Conservation (phyloP, 1,139 yeast genomes). For the Candida neerlandica region DNA sequence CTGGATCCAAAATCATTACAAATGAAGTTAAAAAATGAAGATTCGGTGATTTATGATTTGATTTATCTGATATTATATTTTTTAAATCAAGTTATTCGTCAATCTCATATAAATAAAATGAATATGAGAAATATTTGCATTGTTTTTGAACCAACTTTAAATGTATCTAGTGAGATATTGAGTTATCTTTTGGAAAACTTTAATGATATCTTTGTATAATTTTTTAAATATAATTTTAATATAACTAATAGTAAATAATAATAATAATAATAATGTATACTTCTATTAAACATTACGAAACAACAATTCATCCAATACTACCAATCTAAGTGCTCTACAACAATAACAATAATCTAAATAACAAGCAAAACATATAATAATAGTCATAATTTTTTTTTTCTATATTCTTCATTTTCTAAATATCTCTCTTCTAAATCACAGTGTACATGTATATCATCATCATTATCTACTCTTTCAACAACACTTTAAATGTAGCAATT, state of each 20-base stretch:
- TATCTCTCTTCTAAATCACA: neutral
- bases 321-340: too few relatives aligned
- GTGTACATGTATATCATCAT: neutral
- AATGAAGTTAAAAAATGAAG: constrained; percentile 22
- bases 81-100: constrained; percentile 63
- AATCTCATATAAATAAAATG: constrained; percentile 78
- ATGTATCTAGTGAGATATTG: constrained; percentile 67
- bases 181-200: constrained; percentile 66
- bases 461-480: constrained; percentile 27
- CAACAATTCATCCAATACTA: too few relatives aligned
- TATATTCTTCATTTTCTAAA: too few relatives aligned
- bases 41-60: constrained; percentile 56
- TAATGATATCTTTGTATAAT: constrained; percentile 56
- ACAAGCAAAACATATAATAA: too few relatives aligned
- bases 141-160: constrained; percentile 84
- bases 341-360: too few relatives aligned
- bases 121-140: constrained; percentile 75
- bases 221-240: constrained; percentile 5
- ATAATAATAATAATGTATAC: too few relatives aligned
- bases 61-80: constrained; percentile 69
- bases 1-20: too few relatives aligned
- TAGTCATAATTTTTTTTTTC: too few relatives aligned
- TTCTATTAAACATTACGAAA: too few relatives aligned
- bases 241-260: too few relatives aligned
- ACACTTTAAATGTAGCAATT: constrained; percentile 63